These are phyloP conservation scores for Cladochytrium replicatum DNA, from an alignment of 192 early-diverging fungal species.

Conservation along the genomic window DNA sequence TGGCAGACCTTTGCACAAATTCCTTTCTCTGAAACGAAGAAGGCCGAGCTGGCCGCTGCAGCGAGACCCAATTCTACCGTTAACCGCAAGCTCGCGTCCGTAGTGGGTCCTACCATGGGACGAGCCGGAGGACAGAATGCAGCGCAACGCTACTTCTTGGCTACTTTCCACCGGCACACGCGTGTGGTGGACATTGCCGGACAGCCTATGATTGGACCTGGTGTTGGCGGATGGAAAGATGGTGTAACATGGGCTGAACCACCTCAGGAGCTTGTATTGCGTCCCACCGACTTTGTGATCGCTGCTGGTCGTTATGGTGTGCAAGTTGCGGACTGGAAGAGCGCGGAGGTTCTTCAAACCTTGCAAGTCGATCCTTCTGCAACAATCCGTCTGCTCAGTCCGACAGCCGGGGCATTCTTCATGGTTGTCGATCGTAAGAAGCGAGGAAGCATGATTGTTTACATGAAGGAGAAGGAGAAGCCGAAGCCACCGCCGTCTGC, in stretches of 20 bases:
- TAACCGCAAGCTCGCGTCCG: constrained; percentile 47
- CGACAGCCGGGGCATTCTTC: constrained; percentile 15
- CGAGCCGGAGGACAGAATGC: constrained; percentile 3
- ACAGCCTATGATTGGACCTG: constrained; percentile 42
- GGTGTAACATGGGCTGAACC: constrained; percentile 44
- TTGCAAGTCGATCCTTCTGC: constrained; percentile 21
- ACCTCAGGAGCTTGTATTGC: constrained; percentile 28
- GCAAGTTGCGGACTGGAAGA: constrained; percentile 43
- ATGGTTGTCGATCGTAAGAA: constrained; percentile 25
- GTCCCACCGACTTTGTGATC: constrained; percentile 37
- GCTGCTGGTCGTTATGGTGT: constrained; percentile 29
- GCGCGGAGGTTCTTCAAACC: constrained; percentile 27
- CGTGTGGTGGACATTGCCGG: constrained; percentile 35
- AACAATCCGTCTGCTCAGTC: constrained; percentile 17
- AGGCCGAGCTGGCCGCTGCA: constrained; percentile 20
- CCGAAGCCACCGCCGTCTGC: too few relatives aligned
- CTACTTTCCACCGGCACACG: constrained; percentile 37
- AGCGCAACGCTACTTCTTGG: constrained; percentile 37
- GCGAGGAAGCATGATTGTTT: constrained; percentile 22
- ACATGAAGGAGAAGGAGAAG: constrained; percentile 24
- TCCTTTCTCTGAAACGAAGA: constrained; percentile 41
- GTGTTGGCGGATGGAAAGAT: constrained; percentile 46
- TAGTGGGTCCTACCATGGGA: constrained; percentile 12
- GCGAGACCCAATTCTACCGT: constrained; percentile 28
- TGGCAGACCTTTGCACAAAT: constrained; percentile 53